Evolutionary conservation across 768 basidiomycete genomes (phyloP), one percentile per base, ranked within the genome.

Genomic region (Tricholomella constricta): DNA sequence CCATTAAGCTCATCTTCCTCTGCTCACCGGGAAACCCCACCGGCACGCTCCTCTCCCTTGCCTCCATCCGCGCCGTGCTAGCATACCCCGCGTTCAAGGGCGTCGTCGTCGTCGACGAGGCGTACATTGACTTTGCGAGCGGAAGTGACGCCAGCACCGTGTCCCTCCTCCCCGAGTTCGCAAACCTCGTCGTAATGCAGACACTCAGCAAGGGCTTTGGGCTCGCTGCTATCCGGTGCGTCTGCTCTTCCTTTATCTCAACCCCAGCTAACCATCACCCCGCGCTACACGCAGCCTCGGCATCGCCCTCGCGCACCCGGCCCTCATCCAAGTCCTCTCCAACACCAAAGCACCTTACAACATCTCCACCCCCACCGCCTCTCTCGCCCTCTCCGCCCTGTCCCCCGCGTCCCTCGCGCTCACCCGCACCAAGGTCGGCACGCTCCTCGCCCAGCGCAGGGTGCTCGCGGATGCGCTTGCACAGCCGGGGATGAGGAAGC

Each of bases 321-420:
- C 91, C 0, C 74, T 99, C 11, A 89, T 98, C 40, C 95, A 94
- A 62, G 79, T 98, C 56, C 83, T 98, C 48, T 82, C 85, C 54
- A 98, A 98, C 68, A 90, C 95, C 23, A 99, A 99, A 68, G 97
- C 96, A 1, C 97, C 97, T 0, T 99, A 98, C 76, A 98, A 97
- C 69, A 85, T 99, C 59, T 95, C 94, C 14, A 81, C 88, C 0
- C 94, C 94, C 0, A 93, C 93, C 6, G 92, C 96, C 11, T 71
- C 83, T 25, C 82, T 98, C 20, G 95, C 94, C 0, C 68, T 85
- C 14, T 76, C 88, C 9, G 93, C 96, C 0, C 81, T 98, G 26
- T 82, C 89, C 0, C 78, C 84, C 2, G 63, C 69, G 15, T 86
- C 90, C 3, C 59, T 97, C 11, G 54, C 69, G 1, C 56, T 66